A percentile compares a stretch with the other conserved stretches of the same genome.
Conservation (phyloP, 2,329 filamentous ascomycete genomes). For the Fusarium goolgardi region DNA sequence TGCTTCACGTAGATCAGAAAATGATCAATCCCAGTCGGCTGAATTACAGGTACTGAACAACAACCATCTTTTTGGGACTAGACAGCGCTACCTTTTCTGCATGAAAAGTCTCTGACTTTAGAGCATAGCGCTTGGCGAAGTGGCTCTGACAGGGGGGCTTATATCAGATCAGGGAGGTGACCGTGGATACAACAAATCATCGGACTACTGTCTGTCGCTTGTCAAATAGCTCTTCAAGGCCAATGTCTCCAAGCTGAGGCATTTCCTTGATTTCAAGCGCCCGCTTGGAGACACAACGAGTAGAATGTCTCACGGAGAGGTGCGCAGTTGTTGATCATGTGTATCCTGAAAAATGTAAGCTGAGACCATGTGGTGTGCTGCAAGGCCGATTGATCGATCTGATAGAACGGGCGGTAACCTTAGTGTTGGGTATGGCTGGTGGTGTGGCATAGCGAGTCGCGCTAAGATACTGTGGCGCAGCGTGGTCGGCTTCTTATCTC, state of each 20-base stretch:
- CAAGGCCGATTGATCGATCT: background rate
- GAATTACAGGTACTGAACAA: background rate
- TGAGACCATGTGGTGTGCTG: conserved; percentile 11
- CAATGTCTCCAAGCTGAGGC: background rate
- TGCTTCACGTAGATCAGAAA: background rate
- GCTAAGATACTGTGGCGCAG: background rate
- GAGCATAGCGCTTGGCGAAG: conserved; percentile 6
- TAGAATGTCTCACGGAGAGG: conserved; percentile 18
- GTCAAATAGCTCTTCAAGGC: background rate
- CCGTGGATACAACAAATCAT: conserved; percentile 14
- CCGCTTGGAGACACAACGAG: background rate
- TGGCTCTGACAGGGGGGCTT: conserved; percentile 20
- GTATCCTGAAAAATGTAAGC: conserved; percentile 15
- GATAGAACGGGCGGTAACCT: background rate
- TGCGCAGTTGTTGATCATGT: conserved; percentile 25
- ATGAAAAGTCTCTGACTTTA: background rate
- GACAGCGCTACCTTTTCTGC: background rate
- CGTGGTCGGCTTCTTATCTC: conserved; percentile 25
- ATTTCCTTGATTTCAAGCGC: conserved; percentile 8
- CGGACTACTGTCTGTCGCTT: background rate
- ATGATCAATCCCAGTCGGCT: background rate
- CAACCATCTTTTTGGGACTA: background rate
- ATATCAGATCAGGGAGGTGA: conserved; percentile 22
- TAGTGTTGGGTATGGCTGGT: conserved; percentile 1
- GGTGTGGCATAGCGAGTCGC: background rate